A percentile compares a stretch with the other conserved stretches of the same genome.
Evolutionary conservation across 192 early-diverging fungal species (phyloP).

Genomic region (Diversispora eburnea): DNA sequence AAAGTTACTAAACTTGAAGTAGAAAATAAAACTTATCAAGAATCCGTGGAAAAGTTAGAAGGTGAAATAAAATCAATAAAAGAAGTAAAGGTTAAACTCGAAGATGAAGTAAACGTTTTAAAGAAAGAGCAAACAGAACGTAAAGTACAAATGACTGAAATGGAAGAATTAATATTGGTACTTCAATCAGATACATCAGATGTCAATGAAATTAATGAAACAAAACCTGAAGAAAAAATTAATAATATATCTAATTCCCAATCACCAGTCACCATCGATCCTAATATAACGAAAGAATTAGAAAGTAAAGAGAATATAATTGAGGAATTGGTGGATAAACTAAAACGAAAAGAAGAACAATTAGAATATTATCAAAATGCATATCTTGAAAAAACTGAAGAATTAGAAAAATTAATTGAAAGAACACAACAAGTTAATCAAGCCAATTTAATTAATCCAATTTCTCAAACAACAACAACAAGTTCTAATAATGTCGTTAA

Average conservation of each 20-base stretch:
- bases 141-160: conserved; percentile 17
- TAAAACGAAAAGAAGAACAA: conserved; percentile 28
- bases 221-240: too few relatives aligned
- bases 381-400: conserved; percentile 25
- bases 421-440: neutral
- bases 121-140: neutral
- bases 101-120: conserved; percentile 2
- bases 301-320: conserved; percentile 25
- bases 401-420: conserved; percentile 19
- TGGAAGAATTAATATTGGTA: conserved; percentile 14
- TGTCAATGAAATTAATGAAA: neutral
- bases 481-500: neutral
- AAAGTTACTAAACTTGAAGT: conserved; percentile 13
- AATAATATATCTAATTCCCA: conserved; percentile 1
- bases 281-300: conserved; percentile 15
- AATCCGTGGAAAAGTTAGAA: conserved; percentile 5
- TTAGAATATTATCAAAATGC: conserved; percentile 31
- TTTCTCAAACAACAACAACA: neutral
- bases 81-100: neutral
- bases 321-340: conserved; percentile 24
- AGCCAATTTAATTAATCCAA: neutral
- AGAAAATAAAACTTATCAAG: conserved; percentile 3
- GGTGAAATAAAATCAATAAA: conserved; percentile 5
- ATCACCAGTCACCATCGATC: neutral
- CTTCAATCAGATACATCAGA: neutral